These are phyloP conservation scores for Asterophora lycoperdoides DNA, from an alignment of 768 basidiomycete species.

Conservation along the genomic window DNA sequence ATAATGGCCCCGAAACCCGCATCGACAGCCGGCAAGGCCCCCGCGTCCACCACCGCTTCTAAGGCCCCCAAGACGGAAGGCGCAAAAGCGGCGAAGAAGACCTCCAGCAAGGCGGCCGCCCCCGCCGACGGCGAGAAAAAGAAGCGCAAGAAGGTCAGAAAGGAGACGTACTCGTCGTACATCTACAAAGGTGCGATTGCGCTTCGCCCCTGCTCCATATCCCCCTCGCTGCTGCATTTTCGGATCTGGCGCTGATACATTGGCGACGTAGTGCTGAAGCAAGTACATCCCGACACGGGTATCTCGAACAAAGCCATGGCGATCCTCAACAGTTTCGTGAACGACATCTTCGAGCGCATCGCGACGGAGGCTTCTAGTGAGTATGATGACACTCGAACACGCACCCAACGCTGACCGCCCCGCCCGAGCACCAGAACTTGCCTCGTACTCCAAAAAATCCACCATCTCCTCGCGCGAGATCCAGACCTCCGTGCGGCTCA, in stretches of 20 bases:
- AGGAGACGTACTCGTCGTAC: constrained; percentile 93
- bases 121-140: constrained; percentile 76
- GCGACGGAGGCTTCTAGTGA: constrained; percentile 84
- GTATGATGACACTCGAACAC: no score
- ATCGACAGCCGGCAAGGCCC: constrained; percentile 78
- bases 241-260: neutral
- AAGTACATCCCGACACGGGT: constrained; percentile 98
- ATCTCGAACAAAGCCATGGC: constrained; percentile 98
- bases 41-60: constrained; percentile 55
- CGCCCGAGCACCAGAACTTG: no score
- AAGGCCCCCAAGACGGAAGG: constrained; percentile 72
- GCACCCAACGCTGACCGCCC: no score
- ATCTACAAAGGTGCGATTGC: constrained; percentile 95
- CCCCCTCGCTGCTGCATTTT: no score
- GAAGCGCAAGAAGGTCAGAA: constrained; percentile 81
- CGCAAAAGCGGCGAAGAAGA: constrained; percentile 77
- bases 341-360: constrained; percentile 92
- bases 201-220: no score
- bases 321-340: constrained; percentile 89
- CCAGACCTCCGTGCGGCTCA: constrained; percentile 92
- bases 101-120: constrained; percentile 45
- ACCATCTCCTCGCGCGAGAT: constrained; percentile 99
- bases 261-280: constrained; percentile 83
- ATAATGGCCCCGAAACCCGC: constrained; percentile 81
- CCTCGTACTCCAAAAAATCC: constrained; percentile 97